Conservation (phyloP, 768 basidiomycete species). For the Leccinellum rugosiceps region DNA sequence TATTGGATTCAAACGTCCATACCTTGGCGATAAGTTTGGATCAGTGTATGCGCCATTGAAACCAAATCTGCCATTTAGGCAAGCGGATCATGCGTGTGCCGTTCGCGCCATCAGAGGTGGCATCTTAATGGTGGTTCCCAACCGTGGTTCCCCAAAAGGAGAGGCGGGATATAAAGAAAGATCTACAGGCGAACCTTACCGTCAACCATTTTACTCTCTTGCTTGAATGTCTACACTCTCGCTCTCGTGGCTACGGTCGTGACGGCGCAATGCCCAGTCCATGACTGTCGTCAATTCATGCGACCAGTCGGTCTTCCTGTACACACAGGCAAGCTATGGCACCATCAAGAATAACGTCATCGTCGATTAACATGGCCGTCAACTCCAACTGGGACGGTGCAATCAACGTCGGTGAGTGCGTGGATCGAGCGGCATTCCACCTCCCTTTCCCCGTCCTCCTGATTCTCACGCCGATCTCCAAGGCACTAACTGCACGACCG, state of each 20-base stretch:
- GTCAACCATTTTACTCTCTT: not conserved
- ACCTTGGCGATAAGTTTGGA: not conserved
- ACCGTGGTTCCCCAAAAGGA: not conserved
- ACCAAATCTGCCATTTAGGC: not conserved
- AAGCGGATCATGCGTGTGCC: not conserved
- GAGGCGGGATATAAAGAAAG: not conserved
- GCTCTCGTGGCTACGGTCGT: not conserved
- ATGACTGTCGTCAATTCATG: conserved; percentile 23
- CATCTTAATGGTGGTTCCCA: not conserved
- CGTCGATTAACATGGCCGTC: conserved; percentile 17
- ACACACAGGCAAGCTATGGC: conserved; percentile 23
- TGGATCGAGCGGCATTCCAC: not conserved
- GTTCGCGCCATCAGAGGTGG: not conserved
- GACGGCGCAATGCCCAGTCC: conserved; percentile 18
- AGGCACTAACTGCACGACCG: conserved; percentile 20
- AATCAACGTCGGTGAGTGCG: conserved; percentile 16
- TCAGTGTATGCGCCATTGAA: not conserved
- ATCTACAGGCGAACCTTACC: not conserved
- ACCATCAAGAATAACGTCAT: conserved; percentile 18
- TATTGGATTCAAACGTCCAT: not conserved
- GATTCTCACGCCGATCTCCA: not conserved
- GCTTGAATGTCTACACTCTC: conserved; percentile 3
- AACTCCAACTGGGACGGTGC: conserved; percentile 21
- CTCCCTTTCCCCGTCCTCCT: not conserved
- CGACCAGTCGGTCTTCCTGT: conserved; percentile 20